Evolutionary conservation across 768 basidiomycete species (phyloP).

Genomic region (Boletus barrowsii): DNA sequence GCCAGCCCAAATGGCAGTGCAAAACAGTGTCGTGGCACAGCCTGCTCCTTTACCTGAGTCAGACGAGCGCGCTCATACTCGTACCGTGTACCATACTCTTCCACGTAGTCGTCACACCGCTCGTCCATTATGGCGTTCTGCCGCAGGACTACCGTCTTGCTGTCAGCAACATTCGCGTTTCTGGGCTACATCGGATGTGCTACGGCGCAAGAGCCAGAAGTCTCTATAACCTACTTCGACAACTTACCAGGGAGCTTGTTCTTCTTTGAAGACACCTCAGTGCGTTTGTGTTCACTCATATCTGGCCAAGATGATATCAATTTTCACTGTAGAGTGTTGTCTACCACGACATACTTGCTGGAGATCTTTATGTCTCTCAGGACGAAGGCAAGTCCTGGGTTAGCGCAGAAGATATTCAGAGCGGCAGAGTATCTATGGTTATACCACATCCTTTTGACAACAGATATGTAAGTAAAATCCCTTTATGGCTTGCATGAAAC

Average conservation of each 20-base stretch:
- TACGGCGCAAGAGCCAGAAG: slow-evolving; percentile 46
- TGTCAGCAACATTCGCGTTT: slow-evolving; percentile 26
- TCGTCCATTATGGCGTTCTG: slow-evolving; percentile 28
- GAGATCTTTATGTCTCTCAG: slow-evolving; percentile 71
- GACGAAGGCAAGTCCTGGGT: slow-evolving; percentile 84
- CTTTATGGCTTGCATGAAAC: neutral
- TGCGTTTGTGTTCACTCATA: slow-evolving; percentile 39
- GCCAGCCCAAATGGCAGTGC: no score
- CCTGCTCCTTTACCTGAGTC: neutral
- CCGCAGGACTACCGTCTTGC: slow-evolving; percentile 24
- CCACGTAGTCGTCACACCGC: slow-evolving; percentile 11
- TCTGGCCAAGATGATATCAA: neutral
- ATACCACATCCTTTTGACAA: slow-evolving; percentile 87
- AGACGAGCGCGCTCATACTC: neutral
- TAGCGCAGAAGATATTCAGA: slow-evolving; percentile 46
- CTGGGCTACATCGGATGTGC: slow-evolving; percentile 20
- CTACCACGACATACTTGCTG: slow-evolving; percentile 71
- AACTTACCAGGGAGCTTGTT: slow-evolving; percentile 75
- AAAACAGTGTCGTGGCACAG: slow-evolving; percentile 12
- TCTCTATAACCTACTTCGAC: slow-evolving; percentile 52
- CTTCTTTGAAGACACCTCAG: slow-evolving; percentile 92
- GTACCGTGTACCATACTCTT: neutral
- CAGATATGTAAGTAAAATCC: slow-evolving; percentile 50
- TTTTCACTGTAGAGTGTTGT: slow-evolving; percentile 52
- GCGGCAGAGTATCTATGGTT: slow-evolving; percentile 64